Conservation (phyloP, 768 basidiomycete genomes). For the Lentinula sp. region DNA sequence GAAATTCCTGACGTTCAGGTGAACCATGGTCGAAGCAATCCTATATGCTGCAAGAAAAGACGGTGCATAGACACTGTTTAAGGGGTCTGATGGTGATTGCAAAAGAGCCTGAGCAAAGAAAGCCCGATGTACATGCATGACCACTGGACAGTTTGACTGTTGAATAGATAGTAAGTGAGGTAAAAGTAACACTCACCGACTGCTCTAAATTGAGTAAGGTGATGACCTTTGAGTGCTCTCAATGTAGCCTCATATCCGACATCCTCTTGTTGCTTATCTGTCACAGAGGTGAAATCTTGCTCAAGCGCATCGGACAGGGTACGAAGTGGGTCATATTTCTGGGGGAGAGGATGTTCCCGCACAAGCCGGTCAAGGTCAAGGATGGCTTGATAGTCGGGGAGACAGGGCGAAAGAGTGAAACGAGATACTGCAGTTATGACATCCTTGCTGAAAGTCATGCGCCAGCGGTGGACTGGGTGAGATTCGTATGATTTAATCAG, state of each 20-base stretch:
- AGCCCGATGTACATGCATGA: slow-evolving; percentile 39
- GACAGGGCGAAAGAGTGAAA: slow-evolving; percentile 26
- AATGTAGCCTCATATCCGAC: not conserved
- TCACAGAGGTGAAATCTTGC: not conserved
- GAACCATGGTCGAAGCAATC: slow-evolving; percentile 25
- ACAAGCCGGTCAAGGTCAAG: slow-evolving; percentile 11
- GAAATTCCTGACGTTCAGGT: not conserved
- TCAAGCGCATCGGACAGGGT: not conserved
- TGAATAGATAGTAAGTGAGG: not conserved
- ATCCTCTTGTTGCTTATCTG: not conserved
- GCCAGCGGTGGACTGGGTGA: slow-evolving; percentile 11
- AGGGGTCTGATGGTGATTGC: slow-evolving; percentile 36
- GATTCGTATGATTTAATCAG: slow-evolving; percentile 6
- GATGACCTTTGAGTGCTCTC: not conserved
- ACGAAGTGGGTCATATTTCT: not conserved
- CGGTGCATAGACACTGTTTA: slow-evolving; percentile 38
- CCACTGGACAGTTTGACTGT: slow-evolving; percentile 22
- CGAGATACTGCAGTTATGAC: slow-evolving; percentile 26
- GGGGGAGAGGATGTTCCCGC: not conserved
- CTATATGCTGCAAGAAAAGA: slow-evolving; percentile 43
- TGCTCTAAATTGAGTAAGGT: slow-evolving; percentile 27
- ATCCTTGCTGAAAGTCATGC: not conserved
- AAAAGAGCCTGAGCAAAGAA: slow-evolving; percentile 41
- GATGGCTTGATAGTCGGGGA: slow-evolving; percentile 33
- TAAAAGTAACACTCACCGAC: slow-evolving; percentile 9